Evolutionary conservation across 305 asterid genomes (phyloP).

Genomic region (Salvia sclarea): DNA sequence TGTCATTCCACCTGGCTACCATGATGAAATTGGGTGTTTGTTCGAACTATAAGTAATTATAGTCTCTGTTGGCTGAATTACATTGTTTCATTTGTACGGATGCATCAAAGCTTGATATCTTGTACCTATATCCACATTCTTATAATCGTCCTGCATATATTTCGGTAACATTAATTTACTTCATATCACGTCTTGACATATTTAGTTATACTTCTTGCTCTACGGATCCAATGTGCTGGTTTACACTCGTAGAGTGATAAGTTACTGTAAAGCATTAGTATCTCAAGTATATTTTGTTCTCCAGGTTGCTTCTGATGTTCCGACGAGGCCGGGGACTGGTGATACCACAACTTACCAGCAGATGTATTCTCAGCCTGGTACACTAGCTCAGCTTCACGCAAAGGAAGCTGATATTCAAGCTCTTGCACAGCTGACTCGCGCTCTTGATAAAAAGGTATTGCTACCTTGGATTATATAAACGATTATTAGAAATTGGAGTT

Average conservation of each 20-base stretch:
- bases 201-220: not conserved
- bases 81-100: slow-evolving; percentile 3
- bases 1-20: slow-evolving; percentile 4
- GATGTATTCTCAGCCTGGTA: slow-evolving; percentile 49
- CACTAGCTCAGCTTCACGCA: slow-evolving; percentile 61
- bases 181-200: not conserved
- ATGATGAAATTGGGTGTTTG: not conserved
- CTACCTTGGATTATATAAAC: slow-evolving; percentile 3
- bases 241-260: slow-evolving; percentile 18
- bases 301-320: slow-evolving; percentile 61
- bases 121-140: not conserved
- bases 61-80: slow-evolving; percentile 15
- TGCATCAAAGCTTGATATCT: slow-evolving; percentile 17
- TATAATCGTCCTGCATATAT: not conserved
- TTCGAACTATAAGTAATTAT: slow-evolving; percentile 14
- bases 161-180: slow-evolving; percentile 4
- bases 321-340: slow-evolving; percentile 41
- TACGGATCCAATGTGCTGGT: not conserved
- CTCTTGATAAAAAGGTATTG: slow-evolving; percentile 88
- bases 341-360: slow-evolving; percentile 50
- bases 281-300: slow-evolving; percentile 35
- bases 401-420: slow-evolving; percentile 96
- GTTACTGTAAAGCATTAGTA: slow-evolving; percentile 8
- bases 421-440: slow-evolving; percentile 77
- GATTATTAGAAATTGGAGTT: slow-evolving; percentile 1